phyloP scores from a whole-genome alignment of 805 yeast genomes.

The Starmerella roubikii region DNA sequence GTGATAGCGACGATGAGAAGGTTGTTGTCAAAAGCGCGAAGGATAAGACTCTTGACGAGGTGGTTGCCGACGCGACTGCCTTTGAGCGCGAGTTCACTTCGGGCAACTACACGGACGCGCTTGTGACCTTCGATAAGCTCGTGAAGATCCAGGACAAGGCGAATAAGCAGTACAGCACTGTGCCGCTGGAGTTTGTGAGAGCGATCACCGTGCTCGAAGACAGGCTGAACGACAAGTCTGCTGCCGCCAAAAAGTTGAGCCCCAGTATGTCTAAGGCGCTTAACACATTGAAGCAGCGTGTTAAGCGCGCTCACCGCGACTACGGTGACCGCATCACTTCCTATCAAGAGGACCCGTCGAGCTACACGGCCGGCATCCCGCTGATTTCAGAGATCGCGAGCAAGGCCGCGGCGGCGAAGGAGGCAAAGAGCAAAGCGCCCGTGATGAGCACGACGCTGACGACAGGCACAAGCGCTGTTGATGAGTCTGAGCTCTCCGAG shows the following conservation, averaged over 20 bases:
- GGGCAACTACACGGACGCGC: slow-evolving; percentile 66
- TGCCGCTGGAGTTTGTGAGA: slow-evolving; percentile 59
- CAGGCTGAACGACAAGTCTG: slow-evolving; percentile 38
- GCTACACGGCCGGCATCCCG: slow-evolving; percentile 35
- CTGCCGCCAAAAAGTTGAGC: slow-evolving; percentile 52
- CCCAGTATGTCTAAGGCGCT: slow-evolving; percentile 75
- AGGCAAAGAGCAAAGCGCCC: slow-evolving; percentile 21
- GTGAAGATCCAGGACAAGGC: slow-evolving; percentile 53
- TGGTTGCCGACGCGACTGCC: slow-evolving; percentile 49
- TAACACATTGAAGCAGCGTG: slow-evolving; percentile 78
- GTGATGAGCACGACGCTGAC: slow-evolving; percentile 14
- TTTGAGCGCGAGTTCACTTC: slow-evolving; percentile 50
- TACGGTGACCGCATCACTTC: slow-evolving; percentile 43
- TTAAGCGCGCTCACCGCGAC: slow-evolving; percentile 65
- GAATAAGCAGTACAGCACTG: slow-evolving; percentile 59
- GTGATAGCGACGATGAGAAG: slow-evolving; percentile 53
- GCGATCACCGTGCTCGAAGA: slow-evolving; percentile 62
- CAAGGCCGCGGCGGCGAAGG: slow-evolving; percentile 30
- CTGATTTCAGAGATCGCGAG: slow-evolving; percentile 18
- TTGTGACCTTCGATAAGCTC: slow-evolving; percentile 63
- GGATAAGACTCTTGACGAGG: slow-evolving; percentile 83
- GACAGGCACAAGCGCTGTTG: slow-evolving; percentile 24
- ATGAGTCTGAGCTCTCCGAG: slow-evolving; percentile 22
- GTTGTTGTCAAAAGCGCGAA: slow-evolving; percentile 85
- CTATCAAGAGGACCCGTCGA: slow-evolving; percentile 57